Percentiles rank a stretch among this genome's conserved stretches.
These are phyloP conservation scores for Torrubiellomyces zombiae DNA, from an alignment of 2,329 filamentous ascomycete genomes.

Conservation along the genomic window DNA sequence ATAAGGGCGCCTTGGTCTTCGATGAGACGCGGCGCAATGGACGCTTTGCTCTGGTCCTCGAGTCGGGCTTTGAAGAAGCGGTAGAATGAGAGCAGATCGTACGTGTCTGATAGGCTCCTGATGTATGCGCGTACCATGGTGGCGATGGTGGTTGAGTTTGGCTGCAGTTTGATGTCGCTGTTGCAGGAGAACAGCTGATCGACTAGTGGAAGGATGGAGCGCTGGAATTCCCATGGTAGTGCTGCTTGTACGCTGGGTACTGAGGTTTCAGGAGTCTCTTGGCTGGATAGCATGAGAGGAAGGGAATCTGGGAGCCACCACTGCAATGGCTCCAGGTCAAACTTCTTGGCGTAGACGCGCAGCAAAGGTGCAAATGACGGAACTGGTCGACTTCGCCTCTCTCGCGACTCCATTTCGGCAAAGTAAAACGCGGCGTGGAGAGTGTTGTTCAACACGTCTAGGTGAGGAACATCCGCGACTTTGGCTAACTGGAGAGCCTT, in stretches of 20 bases:
- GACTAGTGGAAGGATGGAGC: conserved; percentile 16
- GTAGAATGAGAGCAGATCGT: conserved; percentile 28
- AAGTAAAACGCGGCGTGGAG: conserved; percentile 34
- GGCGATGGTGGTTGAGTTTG: conserved; percentile 21
- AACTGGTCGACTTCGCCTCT: conserved; percentile 11
- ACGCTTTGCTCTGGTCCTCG: conserved; percentile 12
- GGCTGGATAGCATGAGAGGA: conserved; percentile 12
- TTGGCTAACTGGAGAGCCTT: conserved; percentile 20
- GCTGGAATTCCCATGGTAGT: conserved; percentile 16
- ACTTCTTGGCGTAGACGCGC: conserved; percentile 30
- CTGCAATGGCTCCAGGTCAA: conserved; percentile 27
- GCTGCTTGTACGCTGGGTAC: conserved; percentile 5
- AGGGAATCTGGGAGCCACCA: conserved; percentile 19
- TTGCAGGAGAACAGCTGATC: conserved; percentile 14
- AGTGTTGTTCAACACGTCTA: conserved; percentile 18
- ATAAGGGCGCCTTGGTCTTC: conserved; percentile 24
- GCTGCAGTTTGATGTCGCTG: conserved; percentile 12
- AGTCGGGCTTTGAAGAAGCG: conserved; percentile 27
- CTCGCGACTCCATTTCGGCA: conserved; percentile 21
- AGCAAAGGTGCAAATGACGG: conserved; percentile 31
- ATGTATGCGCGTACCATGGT: conserved; percentile 33
- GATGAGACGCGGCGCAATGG: conserved; percentile 19
- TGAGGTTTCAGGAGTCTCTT: conserved; percentile 9
- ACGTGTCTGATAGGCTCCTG: conserved; percentile 20
- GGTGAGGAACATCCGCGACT: conserved; percentile 29